These are phyloP conservation scores for Metrosideros polymorpha DNA, from an alignment of 441 rosid genomes.

Conservation along the genomic window DNA sequence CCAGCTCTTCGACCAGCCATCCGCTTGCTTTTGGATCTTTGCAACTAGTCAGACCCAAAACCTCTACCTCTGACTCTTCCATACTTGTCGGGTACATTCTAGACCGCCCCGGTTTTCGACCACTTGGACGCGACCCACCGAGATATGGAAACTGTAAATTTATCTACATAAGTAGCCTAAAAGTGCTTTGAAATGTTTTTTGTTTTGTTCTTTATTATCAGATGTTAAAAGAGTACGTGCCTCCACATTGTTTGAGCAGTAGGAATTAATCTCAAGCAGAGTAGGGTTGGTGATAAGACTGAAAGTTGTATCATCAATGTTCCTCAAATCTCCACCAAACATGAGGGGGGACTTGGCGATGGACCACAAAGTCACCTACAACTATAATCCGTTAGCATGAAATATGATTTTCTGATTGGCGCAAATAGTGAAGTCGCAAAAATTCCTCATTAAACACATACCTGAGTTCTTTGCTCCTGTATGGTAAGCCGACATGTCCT, in stretches of 20 bases:
- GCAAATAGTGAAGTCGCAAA: neutral
- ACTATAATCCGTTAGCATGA: neutral
- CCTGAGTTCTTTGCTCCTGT: slow-evolving; percentile 82
- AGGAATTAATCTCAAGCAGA: slow-evolving; percentile 55
- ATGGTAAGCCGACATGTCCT: slow-evolving; percentile 47
- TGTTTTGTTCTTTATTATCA: neutral
- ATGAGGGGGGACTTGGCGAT: slow-evolving; percentile 90
- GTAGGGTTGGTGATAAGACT: slow-evolving; percentile 66
- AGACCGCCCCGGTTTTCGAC: slow-evolving; percentile 5
- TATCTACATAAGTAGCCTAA: neutral
- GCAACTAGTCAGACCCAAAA: slow-evolving; percentile 61
- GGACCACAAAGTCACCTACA: slow-evolving; percentile 90
- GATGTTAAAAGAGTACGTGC: slow-evolving; percentile 18
- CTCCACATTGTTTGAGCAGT: slow-evolving; percentile 75
- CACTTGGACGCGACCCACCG: slow-evolving; percentile 9
- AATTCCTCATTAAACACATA: neutral
- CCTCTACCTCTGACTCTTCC: slow-evolving; percentile 10
- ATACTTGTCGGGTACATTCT: neutral
- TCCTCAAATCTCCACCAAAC: slow-evolving; percentile 92
- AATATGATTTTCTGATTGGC: neutral
- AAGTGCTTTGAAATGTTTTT: neutral
- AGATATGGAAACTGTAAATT: slow-evolving; percentile 53
- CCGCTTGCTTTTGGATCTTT: slow-evolving; percentile 49
- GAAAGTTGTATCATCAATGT: slow-evolving; percentile 52
- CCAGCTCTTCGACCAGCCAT: slow-evolving; percentile 44